Evolutionary conservation across 441 rosid species (phyloP).

Genomic region (Arabidopsis lyrata): DNA sequence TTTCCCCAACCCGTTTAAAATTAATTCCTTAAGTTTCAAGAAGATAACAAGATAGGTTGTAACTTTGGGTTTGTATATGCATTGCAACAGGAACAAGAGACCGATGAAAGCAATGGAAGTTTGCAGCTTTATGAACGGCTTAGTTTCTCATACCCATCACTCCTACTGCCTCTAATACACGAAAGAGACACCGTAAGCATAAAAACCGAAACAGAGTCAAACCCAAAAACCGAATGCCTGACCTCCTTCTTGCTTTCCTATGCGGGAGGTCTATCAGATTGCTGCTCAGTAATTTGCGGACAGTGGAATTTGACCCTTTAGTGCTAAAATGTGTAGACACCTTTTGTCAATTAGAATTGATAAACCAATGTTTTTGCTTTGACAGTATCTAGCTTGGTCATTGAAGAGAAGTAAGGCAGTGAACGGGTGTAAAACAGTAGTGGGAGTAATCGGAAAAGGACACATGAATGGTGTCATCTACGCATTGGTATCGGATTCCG

Average conservation of each 20-base stretch:
- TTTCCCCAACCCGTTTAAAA: background rate
- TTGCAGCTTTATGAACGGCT: slow-evolving; percentile 73
- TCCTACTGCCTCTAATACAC: slow-evolving; percentile 73
- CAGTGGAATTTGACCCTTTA: too few species aligned
- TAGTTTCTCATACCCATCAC: slow-evolving; percentile 75
- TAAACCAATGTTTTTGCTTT: background rate
- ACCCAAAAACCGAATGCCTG: background rate
- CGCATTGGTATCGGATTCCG: slow-evolving; percentile 71
- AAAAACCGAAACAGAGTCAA: background rate
- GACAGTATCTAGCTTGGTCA: slow-evolving; percentile 87
- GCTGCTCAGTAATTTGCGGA: too few species aligned
- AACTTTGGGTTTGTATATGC: background rate
- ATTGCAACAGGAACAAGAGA: slow-evolving; percentile 52
- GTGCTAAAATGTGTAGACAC: background rate
- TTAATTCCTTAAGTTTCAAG: background rate
- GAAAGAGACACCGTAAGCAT: slow-evolving; percentile 83
- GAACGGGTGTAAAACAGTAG: slow-evolving; percentile 73
- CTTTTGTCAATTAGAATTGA: background rate
- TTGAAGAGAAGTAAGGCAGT: slow-evolving; percentile 90
- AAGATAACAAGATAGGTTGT: background rate
- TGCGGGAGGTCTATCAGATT: too few species aligned
- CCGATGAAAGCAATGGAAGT: slow-evolving; percentile 45
- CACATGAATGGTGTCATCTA: slow-evolving; percentile 89
- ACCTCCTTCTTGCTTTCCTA: too few species aligned
- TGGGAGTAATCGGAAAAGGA: slow-evolving; percentile 84